Evolutionary conservation across 345 rosid genomes (phyloP).

Genomic region (Eucalyptus sp.): DNA sequence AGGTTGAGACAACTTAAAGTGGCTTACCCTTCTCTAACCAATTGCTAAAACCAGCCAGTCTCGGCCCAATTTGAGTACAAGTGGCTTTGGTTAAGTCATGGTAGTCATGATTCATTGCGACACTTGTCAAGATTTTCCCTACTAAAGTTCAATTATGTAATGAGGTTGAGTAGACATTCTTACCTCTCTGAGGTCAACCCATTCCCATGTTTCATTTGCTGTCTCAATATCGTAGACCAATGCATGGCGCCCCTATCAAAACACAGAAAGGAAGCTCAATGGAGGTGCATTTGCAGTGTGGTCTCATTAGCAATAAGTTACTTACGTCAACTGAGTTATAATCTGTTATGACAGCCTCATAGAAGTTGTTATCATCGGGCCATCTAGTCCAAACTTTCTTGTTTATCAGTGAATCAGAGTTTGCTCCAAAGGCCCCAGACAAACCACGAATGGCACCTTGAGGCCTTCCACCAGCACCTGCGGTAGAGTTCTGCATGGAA

Average conservation of each 20-base stretch:
- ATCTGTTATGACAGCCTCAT: conserved; percentile 83
- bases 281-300: background rate
- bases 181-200: conserved; percentile 99
- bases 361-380: conserved; percentile 90
- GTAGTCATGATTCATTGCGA: background rate
- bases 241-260: conserved; percentile 75
- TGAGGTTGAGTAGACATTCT: background rate
- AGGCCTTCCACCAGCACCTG: conserved; percentile 57
- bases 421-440: conserved; percentile 35
- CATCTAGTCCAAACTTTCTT: conserved; percentile 95
- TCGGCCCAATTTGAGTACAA: background rate
- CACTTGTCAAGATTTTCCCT: background rate
- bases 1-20: background rate
- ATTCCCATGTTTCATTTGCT: conserved; percentile 78
- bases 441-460: conserved; percentile 37
- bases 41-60: background rate
- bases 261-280: conserved; percentile 4
- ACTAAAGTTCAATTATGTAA: background rate
- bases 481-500: conserved; percentile 55
- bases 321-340: conserved; percentile 53
- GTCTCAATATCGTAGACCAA: conserved; percentile 86
- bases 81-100: background rate
- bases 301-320: background rate
- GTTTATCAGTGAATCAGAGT: conserved; percentile 65
- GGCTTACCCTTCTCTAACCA: background rate